Evolutionary conservation across 352 stramenopile genomes (phyloP).

Genomic region (Globisporangium takayamanum): DNA sequence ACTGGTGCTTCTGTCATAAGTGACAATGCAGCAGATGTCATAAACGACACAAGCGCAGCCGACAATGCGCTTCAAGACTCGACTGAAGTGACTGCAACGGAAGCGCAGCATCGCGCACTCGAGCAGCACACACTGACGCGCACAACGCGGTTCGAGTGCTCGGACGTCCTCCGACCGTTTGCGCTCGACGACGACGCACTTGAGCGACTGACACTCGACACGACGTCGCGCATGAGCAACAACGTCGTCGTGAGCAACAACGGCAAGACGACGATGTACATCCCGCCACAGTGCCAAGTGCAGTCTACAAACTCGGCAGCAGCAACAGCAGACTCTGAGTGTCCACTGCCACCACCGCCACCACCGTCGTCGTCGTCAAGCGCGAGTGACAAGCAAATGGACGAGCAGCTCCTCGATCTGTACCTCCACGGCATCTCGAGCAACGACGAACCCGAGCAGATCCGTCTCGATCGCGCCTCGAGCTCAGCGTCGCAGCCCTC

Average conservation of each 20-base stretch:
- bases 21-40: too few relatives aligned
- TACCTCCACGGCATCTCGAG: slow-evolving; percentile 50
- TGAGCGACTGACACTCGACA: slow-evolving; percentile 4
- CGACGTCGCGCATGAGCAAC: not conserved
- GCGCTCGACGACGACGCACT: slow-evolving; percentile 3
- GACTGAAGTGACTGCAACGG: slow-evolving; percentile 1
- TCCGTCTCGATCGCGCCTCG: slow-evolving; percentile 1
- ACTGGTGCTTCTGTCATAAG: too few relatives aligned
- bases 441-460: slow-evolving; percentile 10
- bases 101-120: slow-evolving; percentile 12
- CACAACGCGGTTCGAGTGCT: slow-evolving; percentile 21
- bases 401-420: slow-evolving; percentile 55
- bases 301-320: slow-evolving; percentile 4
- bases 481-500: slow-evolving; percentile 22
- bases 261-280: slow-evolving; percentile 46
- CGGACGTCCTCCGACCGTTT: slow-evolving; percentile 1
- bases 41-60: not conserved
- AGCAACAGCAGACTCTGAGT: not conserved
- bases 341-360: not conserved
- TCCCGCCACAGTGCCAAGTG: slow-evolving; percentile 19
- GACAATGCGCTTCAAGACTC: slow-evolving; percentile 14
- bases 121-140: slow-evolving; percentile 12
- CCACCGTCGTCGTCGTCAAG: not conserved
- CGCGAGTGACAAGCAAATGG: slow-evolving; percentile 29
- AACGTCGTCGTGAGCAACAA: slow-evolving; percentile 32